phyloP scores from a whole-genome alignment of 1,284 basidiomycete genomes.

The Chalciporus sp. region DNA sequence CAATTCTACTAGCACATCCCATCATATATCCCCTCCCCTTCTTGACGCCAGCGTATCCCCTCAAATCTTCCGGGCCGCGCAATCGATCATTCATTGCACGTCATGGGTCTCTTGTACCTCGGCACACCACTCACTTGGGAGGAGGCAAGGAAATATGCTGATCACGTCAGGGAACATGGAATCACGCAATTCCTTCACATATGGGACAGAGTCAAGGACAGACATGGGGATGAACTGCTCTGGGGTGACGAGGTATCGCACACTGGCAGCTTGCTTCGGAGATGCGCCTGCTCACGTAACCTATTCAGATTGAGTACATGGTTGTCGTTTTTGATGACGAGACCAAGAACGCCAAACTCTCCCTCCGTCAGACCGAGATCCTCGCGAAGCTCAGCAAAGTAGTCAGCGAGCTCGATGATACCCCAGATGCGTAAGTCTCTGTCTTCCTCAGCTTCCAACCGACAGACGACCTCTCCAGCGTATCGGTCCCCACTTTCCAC shows the following conservation, averaged over 20 bases:
- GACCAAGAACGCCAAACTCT: conserved; percentile 82
- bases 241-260: conserved; percentile 95
- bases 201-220: conserved; percentile 91
- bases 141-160: conserved; percentile 84
- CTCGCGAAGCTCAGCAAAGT: conserved; percentile 78
- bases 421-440: conserved; percentile 55
- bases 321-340: conserved; percentile 86
- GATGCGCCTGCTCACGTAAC: conserved; percentile 2
- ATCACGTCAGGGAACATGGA: conserved; percentile 92
- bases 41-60: neutral
- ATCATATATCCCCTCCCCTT: too few species aligned
- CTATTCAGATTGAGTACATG: conserved; percentile 90
- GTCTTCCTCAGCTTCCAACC: neutral
- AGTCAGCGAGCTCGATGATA: conserved; percentile 68
- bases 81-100: conserved; percentile 12
- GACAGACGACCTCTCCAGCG: conserved; percentile 43
- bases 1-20: too few species aligned
- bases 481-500: conserved; percentile 90
- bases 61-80: conserved; percentile 11
- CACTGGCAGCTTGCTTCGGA: neutral
- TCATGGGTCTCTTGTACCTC: conserved; percentile 93
- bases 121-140: conserved; percentile 95
- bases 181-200: conserved; percentile 94
- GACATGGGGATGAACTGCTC: conserved; percentile 90
- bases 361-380: conserved; percentile 93